Conservation (phyloP, 169 alveolate genomes). For the Cyclospora cayetanensis region DNA sequence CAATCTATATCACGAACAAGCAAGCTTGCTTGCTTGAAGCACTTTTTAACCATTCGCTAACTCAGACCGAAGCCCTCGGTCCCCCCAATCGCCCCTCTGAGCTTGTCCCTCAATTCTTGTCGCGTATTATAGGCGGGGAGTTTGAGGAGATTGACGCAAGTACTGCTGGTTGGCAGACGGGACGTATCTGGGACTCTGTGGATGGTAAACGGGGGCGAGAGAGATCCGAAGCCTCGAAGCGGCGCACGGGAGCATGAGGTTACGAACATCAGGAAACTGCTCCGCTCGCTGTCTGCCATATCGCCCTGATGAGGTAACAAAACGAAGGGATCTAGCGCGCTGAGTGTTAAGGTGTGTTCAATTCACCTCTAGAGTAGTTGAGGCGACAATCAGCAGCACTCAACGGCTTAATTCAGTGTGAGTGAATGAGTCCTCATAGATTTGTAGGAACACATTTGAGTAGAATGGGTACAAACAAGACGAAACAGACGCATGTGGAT, state of each 20-base stretch:
- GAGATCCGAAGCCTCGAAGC: conserved; percentile 89
- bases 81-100: conserved; percentile 89
- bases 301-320: conserved; percentile 78
- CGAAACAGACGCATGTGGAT: not conserved
- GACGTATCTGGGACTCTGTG: conserved; percentile 87
- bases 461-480: not conserved
- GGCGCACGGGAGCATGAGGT: conserved; percentile 98
- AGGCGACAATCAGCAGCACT: too few relatives aligned
- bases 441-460: too few relatives aligned
- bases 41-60: too few relatives aligned
- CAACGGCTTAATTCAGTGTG: too few relatives aligned
- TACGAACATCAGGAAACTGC: conserved; percentile 93
- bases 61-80: conserved; percentile 92
- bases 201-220: conserved; percentile 94
- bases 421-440: too few relatives aligned
- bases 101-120: conserved; percentile 82
- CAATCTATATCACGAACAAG: too few relatives aligned
- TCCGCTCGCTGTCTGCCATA: conserved; percentile 87
- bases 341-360: too few relatives aligned
- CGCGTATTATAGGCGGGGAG: conserved; percentile 93
- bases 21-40: too few relatives aligned
- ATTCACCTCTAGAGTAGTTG: too few relatives aligned
- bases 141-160: conserved; percentile 96
- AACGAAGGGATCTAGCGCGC: not conserved
- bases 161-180: conserved; percentile 93